phyloP scores from a whole-genome alignment of 73 alveolate species.

The Uronychia binucleata region DNA sequence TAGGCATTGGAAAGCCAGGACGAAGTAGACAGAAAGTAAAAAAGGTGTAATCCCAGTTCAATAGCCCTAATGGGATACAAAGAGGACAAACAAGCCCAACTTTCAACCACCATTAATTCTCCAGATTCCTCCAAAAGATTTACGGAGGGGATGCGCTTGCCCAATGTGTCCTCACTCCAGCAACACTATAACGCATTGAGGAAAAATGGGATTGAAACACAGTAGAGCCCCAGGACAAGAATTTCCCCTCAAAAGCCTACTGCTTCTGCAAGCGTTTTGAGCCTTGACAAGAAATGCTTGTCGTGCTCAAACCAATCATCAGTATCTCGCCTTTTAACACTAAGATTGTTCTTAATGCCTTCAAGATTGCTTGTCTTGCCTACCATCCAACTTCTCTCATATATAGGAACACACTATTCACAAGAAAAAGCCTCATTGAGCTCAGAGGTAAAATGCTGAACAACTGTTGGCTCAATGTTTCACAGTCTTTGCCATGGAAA shows the following conservation, averaged over 20 bases:
- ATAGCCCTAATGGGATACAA: slow-evolving; percentile 37
- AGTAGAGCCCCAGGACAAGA: background rate
- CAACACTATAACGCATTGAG: background rate
- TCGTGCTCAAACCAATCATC: slow-evolving; percentile 44
- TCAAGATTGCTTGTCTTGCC: slow-evolving; percentile 52
- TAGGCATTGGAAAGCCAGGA: slow-evolving; percentile 24
- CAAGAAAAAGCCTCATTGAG: slow-evolving; percentile 25
- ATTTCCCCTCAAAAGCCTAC: background rate
- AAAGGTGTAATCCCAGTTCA: background rate
- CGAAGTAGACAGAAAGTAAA: slow-evolving; percentile 47
- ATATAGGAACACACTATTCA: slow-evolving; percentile 3
- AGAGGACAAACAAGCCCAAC: background rate
- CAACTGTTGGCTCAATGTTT: background rate
- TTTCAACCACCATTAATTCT: background rate
- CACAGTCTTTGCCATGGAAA: background rate
- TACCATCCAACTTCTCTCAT: slow-evolving; percentile 41
- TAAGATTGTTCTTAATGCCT: slow-evolving; percentile 39
- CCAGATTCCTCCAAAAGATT: background rate
- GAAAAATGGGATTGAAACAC: background rate
- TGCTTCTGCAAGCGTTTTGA: slow-evolving; percentile 16
- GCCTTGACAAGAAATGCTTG: slow-evolving; percentile 44
- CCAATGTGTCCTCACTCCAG: background rate
- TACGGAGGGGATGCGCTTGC: background rate
- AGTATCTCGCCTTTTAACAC: background rate
- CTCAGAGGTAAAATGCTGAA: slow-evolving; percentile 28